Evolutionary conservation across 1,284 basidiomycete genomes (phyloP), one percentile per base, ranked within the genome.

Genomic region (Cryptococcus hybrid): DNA sequence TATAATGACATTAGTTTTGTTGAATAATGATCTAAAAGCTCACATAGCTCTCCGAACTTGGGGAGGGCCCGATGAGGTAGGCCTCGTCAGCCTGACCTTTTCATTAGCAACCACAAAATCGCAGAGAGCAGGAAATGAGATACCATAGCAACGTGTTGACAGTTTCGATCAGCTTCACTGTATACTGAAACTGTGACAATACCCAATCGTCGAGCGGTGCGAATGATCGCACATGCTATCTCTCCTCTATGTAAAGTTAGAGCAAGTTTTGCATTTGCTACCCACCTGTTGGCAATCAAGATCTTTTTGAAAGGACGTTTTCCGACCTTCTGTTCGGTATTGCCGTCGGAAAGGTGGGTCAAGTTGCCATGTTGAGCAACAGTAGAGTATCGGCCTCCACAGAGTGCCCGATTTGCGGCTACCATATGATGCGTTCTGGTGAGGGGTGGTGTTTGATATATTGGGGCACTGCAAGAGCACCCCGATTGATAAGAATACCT

Each of bases 201-300:
- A 0, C 92, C 92, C 1, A 96, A 81, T 68, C 88, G 88, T 73
- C 83, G 85, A 5, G 91, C 90, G 0, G 93, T 96, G 18, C 89
- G 86, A 55, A 96, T 95, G 52, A 97, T 89, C 46, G 94, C 86
- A 74, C 92, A 95, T 6, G 93, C 92, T 61, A 97, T 97, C 78
- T 97, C 94, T 44, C 94, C 93, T 55, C 65, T 76, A 43, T 4
- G n/a, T 3, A 15, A 13, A 40, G 34, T 7, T 42, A 30, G 37
- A 51, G 2, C 1, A 39, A 36, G 45, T 48, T 46, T 34, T 38
- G n/a, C 8, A 6, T 24, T 36, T 12, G n/a, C 18, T 30, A 40
- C 69, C 42, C 52, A 71, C 90, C 90, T 81, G 69, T 93, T 94
- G 0, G 91, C 91, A 55, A 94, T 86, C 37, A 94, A 82, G 59